These are phyloP conservation scores for Salix arbutifolia DNA, from an alignment of 345 rosid genomes.

Conservation along the genomic window DNA sequence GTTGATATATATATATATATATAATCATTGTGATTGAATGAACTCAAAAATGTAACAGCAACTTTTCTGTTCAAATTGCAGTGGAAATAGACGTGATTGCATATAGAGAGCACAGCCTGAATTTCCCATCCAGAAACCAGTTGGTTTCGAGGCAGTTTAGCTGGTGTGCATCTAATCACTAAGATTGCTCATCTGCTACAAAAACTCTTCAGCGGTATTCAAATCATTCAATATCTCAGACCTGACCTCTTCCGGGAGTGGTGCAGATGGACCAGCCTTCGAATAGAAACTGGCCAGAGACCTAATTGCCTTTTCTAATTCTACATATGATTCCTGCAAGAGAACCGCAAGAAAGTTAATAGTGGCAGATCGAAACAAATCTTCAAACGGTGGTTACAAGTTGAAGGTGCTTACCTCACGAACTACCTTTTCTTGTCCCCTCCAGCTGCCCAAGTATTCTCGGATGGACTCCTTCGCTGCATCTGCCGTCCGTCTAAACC, in stretches of 20 bases:
- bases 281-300: slow-evolving; percentile 76
- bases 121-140: neutral
- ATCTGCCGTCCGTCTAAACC: slow-evolving; percentile 81
- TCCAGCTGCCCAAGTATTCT: slow-evolving; percentile 77
- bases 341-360: neutral
- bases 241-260: slow-evolving; percentile 68
- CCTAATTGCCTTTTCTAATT: slow-evolving; percentile 72
- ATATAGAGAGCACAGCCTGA: neutral
- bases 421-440: slow-evolving; percentile 52
- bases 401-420: slow-evolving; percentile 39
- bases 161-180: neutral
- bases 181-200: slow-evolving; percentile 28
- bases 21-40: neutral
- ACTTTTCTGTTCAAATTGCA: neutral
- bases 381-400: neutral
- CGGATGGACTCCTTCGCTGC: slow-evolving; percentile 87
- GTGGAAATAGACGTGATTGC: neutral
- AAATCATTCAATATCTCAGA: slow-evolving; percentile 54
- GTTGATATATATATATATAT: neutral
- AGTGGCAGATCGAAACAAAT: neutral
- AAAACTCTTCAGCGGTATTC: slow-evolving; percentile 58
- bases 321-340: slow-evolving; percentile 72
- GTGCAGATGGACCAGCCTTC: slow-evolving; percentile 81
- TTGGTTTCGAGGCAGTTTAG: neutral
- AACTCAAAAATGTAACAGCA: neutral